Conservation (phyloP, 805 yeast species). For the Barnettozyma botsteinii region DNA sequence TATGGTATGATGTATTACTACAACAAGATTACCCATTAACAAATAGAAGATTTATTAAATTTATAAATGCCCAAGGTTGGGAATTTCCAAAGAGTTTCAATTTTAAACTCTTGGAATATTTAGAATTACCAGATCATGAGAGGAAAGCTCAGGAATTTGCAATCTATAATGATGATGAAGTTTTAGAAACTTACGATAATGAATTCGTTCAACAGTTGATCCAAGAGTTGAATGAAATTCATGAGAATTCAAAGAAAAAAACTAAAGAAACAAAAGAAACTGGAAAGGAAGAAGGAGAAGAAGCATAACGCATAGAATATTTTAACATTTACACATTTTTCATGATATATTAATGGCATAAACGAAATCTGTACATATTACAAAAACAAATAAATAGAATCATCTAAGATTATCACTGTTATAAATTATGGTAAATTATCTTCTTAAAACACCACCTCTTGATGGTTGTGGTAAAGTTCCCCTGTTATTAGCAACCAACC, state of each 20-base stretch:
- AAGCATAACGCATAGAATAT: neutral
- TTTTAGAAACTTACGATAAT: slow-evolving; percentile 8
- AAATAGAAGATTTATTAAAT: slow-evolving; percentile 9
- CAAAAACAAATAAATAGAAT: neutral
- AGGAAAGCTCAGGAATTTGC: neutral
- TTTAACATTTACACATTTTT: neutral
- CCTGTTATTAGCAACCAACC: neutral
- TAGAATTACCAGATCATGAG: neutral
- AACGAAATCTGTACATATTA: neutral
- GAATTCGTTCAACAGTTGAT: slow-evolving; percentile 9
- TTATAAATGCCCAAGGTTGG: slow-evolving; percentile 11
- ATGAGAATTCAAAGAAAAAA: slow-evolving; percentile 2
- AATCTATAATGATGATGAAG: slow-evolving; percentile 5
- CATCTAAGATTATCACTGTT: no score
- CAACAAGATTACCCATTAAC: slow-evolving; percentile 2
- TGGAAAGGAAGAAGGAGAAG: neutral
- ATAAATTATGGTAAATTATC: slow-evolving; percentile 8
- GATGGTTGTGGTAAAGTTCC: slow-evolving; percentile 19
- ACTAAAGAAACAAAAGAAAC: neutral
- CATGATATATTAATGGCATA: neutral
- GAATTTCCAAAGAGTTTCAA: slow-evolving; percentile 13
- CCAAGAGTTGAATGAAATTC: slow-evolving; percentile 5
- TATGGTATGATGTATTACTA: slow-evolving; percentile 11
- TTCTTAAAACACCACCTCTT: slow-evolving; percentile 22
- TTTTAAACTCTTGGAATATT: slow-evolving; percentile 5